Base-by-base conservation (phyloP, 345 rosid species). In the Syzygium aqueum region DNA sequence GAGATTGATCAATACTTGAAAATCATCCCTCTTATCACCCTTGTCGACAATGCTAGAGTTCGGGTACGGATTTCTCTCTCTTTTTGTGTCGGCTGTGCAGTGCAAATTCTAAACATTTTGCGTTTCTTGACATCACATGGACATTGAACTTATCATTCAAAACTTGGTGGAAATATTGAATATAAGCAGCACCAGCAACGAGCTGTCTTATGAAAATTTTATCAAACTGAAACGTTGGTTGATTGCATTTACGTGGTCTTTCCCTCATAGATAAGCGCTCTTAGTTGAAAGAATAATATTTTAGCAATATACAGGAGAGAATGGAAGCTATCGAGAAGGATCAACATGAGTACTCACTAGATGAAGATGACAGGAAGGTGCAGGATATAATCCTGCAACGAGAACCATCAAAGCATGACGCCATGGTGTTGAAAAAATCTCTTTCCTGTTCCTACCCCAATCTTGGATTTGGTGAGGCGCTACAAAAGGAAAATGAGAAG, bases 1-100 rank as follows among this genome's bases (percentile, higher is more conserved):
- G 93, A 92, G 90, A 92, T 91, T 9, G 93, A 92, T 61, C 90
- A 90, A 2, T 89, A 87, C 52, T 88, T 91, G 56, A 78, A 40
- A 59, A 89, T 91, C 33, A 83, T 91, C 21, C 92, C 94, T 50
- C 67, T 91, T 88, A 87, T 92, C 53, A 86, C 93, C 17, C 89
- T 92, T 1, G 93, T 90, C 17, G 90, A 91, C 87, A 90, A 91
- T 51, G 90, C 88, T 63, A 86, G 91, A 40, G 88, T 90, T 88
- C 89, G 84, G 91, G 92, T 92, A 88, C 3, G 49, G 49, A 37
- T 73, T 73, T 73, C 49, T 73, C 82, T 37, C 80, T 33, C 49
- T 37, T n/a, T 0, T 22, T 73, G 49, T 21, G 25, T 73, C 2
- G 25, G 80, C 82, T 5, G 82, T 73, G 82, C 49, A 19, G 82